Conservation (phyloP, 331 rosid species). For the Malus hybrid region DNA sequence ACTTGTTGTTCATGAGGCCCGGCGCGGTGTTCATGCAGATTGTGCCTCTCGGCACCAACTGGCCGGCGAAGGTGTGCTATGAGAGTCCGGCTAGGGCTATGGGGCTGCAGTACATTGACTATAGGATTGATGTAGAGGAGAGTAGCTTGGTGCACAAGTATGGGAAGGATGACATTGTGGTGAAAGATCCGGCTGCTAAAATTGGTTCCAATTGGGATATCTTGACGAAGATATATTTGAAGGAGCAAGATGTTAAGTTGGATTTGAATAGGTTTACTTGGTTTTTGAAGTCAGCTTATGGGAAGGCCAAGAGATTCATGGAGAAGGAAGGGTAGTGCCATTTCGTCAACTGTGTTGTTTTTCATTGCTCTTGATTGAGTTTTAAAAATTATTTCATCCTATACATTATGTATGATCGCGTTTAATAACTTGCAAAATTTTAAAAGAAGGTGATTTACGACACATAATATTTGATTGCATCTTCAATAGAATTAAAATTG, state of each 20-base stretch:
- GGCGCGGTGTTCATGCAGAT: constrained; percentile 42
- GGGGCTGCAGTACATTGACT: constrained; percentile 43
- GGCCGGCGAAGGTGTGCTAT: constrained; percentile 28
- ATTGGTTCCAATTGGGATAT: constrained; percentile 11
- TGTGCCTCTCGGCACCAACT: constrained; percentile 43
- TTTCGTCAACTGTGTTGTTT: background rate
- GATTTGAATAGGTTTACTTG: constrained; percentile 31
- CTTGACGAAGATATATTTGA: constrained; percentile 26
- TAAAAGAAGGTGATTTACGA: too few relatives aligned
- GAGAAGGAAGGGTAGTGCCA: background rate
- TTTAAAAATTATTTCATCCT: too few relatives aligned
- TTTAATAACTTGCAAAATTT: too few relatives aligned
- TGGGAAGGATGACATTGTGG: constrained; percentile 21
- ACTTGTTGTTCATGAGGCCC: constrained; percentile 34
- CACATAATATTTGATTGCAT: background rate
- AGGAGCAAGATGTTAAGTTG: constrained; percentile 36
- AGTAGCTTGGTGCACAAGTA: constrained; percentile 42
- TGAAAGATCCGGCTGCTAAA: constrained; percentile 26
- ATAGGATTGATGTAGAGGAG: constrained; percentile 40
- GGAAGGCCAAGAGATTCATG: constrained; percentile 30
- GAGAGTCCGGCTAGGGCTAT: constrained; percentile 23
- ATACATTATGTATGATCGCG: background rate
- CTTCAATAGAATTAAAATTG: background rate
- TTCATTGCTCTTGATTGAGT: background rate
- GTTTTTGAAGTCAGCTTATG: constrained; percentile 22